These are phyloP conservation scores for Fraxinus greggii DNA, from an alignment of 305 asterid genomes.

Conservation along the genomic window DNA sequence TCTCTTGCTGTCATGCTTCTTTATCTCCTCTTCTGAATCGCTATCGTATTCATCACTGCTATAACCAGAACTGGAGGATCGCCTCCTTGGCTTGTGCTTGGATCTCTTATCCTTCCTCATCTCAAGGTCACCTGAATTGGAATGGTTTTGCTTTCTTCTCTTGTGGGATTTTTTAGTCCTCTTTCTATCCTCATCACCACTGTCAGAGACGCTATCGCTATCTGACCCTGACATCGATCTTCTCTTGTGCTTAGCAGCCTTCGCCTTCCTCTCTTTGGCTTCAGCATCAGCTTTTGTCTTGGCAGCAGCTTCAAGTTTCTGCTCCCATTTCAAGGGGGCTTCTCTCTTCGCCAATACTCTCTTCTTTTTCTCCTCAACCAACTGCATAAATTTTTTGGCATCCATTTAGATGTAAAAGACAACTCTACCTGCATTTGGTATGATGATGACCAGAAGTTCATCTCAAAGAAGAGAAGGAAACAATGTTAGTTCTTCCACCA, in stretches of 20 bases:
- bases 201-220: slow-evolving; percentile 40
- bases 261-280: slow-evolving; percentile 60
- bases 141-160: slow-evolving; percentile 56
- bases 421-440: slow-evolving; percentile 96
- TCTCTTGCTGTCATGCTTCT: slow-evolving; percentile 52
- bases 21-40: slow-evolving; percentile 46
- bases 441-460: slow-evolving; percentile 95
- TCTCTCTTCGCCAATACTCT: slow-evolving; percentile 81
- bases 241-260: slow-evolving; percentile 63
- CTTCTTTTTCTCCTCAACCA: slow-evolving; percentile 95
- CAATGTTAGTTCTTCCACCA: slow-evolving; percentile 76
- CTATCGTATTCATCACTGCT: slow-evolving; percentile 44
- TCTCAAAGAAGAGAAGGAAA: slow-evolving; percentile 98
- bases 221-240: slow-evolving; percentile 56
- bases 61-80: slow-evolving; percentile 43
- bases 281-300: slow-evolving; percentile 73
- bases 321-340: slow-evolving; percentile 96
- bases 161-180: slow-evolving; percentile 52
- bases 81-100: slow-evolving; percentile 53
- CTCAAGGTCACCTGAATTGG: slow-evolving; percentile 55
- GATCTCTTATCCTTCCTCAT: slow-evolving; percentile 53
- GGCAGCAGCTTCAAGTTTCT: slow-evolving; percentile 90
- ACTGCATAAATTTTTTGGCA: slow-evolving; percentile 89
- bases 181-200: slow-evolving; percentile 45
- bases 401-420: slow-evolving; percentile 70